Evolutionary conservation across 1,139 yeast species (phyloP), one percentile per base, ranked within the genome.

Genomic region (Diutina ranongensis): DNA sequence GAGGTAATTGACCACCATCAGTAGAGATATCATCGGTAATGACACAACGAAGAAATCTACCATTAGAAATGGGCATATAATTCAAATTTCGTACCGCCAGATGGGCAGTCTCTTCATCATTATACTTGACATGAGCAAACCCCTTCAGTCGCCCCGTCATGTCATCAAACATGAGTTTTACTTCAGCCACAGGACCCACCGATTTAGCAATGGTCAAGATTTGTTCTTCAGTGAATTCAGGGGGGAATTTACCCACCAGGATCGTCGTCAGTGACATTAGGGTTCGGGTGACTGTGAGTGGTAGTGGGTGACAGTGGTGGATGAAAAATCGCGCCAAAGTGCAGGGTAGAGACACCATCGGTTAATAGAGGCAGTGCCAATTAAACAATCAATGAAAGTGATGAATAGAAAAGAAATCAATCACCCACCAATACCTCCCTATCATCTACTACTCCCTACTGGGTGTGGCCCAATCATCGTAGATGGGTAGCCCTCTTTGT

Each of bases 91-190:
- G 69, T 18, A 88, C 95, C 0, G 97, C 97, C 15, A 94, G 81
- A 1, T 86, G 80, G 1, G 97, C 96, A 0, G 96, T 84, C 54
- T 85, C 95, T 45, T 61, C 59, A 54, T 71, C 89, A 45, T 73
- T 76, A 58, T 84, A 89, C 54, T 84, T 89, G 19, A 89, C 82
- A 55, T 83, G 85, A 2, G 95, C 97, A 60, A 78, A 86, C 1
- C 97, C 97, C 60, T 83, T 87, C 16, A 95, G 85, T 57, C 82
- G 83, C 2, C 97, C 97, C 0, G 95, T 87, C 48, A 80, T 80
- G 41, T 85, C 83, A 60, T 89, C 97, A 59, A 89, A 86, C 58
- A 86, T 73, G 55, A 89, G 71, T 58, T 83, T 80, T 51, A 87
- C 68, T 50, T 77, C 80, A 40, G 76, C 74, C 2, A 92, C 94